Evolutionary conservation across 2,329 filamentous ascomycete species (phyloP), one percentile per base, ranked within the genome.

Genomic region (Talaromyces albobiverticillius): DNA sequence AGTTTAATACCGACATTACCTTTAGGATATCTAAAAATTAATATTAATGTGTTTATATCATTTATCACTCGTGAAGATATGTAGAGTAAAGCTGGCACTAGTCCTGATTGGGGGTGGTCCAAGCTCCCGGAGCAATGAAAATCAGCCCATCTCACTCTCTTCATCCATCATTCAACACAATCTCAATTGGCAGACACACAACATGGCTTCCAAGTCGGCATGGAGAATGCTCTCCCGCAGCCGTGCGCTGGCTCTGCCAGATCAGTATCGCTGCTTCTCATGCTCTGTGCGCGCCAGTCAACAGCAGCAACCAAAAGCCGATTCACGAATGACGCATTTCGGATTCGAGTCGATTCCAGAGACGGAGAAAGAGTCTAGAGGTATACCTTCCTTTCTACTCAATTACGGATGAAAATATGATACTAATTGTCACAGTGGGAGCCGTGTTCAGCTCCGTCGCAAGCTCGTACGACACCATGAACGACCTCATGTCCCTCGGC

Each of bases 401-500:
- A 43, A n/a, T 22, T 22, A 18, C 11, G 23, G 14, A 20, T 18
- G n/a, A n/a, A n/a, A n/a, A 25, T 3, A 38, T 52, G 20, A 18
- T 56, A 10, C 23, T 11, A 16, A 47, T 54, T 32, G 11, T 13
- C 16, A 42, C 76, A 80, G 92, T 96, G 38, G 88, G 88, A 57
- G 85, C 83, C 40, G 94, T 99, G 55, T 99, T 99, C 77, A 93
- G 90, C 72, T 96, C 88, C 61, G 94, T 99, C 38, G 94, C 94
- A 62, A 86, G 89, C 59, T 90, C 88, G 16, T 99, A 99, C 76
- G 94, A 99, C 73, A 88, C 87, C 59, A 99, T 99, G 94, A 99
- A 99, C 76, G 94, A 99, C 72, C 82, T 97, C 62, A 99, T 99
- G 94, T 97, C 94, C 7, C 83, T 99, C 46, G 94, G 94, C 53